These are phyloP conservation scores for Diplodia seriata DNA, from an alignment of 2,329 filamentous ascomycete species.

Conservation along the genomic window DNA sequence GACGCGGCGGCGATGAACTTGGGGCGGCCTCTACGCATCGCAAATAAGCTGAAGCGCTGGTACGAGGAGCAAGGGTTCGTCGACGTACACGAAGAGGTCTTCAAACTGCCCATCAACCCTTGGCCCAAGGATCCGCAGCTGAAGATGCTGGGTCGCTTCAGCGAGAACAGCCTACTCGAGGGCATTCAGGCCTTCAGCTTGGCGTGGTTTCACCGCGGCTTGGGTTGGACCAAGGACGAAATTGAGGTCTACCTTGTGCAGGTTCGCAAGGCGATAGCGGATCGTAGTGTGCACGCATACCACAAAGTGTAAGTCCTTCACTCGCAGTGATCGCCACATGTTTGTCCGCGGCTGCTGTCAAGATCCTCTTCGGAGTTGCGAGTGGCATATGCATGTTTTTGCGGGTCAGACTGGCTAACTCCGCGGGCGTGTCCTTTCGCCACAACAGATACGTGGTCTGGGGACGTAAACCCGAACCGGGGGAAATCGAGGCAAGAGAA, in stretches of 20 bases:
- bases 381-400: background rate
- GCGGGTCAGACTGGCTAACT: conserved; percentile 30
- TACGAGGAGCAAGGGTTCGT: conserved; percentile 65
- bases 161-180: conserved; percentile 54
- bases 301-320: conserved; percentile 50
- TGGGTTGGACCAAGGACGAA: conserved; percentile 54
- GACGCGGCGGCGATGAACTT: conserved; percentile 55
- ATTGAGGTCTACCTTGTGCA: conserved; percentile 55
- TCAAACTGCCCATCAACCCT: conserved; percentile 60
- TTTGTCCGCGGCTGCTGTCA: background rate
- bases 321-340: background rate
- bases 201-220: conserved; percentile 51
- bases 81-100: conserved; percentile 61
- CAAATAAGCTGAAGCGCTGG: conserved; percentile 60
- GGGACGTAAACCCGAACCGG: conserved; percentile 33
- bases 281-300: conserved; percentile 51
- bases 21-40: conserved; percentile 59
- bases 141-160: conserved; percentile 59
- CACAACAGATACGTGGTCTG: conserved; percentile 34
- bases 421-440: conserved; percentile 16
- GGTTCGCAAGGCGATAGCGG: conserved; percentile 49
- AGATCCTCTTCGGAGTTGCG: background rate
- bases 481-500: conserved; percentile 22
- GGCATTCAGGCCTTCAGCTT: conserved; percentile 55
- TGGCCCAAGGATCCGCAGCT: conserved; percentile 59